Conservation (phyloP, 805 yeast genomes). For the Lachancea mirantina region DNA sequence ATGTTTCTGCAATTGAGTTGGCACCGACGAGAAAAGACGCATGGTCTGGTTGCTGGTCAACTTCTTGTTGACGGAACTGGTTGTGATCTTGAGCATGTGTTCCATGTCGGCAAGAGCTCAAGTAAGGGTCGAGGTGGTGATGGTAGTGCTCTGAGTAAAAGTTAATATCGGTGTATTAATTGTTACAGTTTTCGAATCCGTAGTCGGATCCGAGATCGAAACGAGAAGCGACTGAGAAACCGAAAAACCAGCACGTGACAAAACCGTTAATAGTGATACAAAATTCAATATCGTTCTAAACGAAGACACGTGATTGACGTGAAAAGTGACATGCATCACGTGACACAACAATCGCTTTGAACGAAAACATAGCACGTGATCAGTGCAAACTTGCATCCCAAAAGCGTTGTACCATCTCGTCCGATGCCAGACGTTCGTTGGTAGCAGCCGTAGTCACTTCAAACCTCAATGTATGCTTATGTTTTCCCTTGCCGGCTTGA, state of each 20-base stretch:
- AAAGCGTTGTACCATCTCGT: slow-evolving; percentile 5
- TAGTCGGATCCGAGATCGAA: no score
- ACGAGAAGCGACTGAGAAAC: no score
- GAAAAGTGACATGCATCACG: not conserved
- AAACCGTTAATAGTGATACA: no score
- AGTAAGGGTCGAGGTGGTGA: no score
- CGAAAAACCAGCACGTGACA: no score
- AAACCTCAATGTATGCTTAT: slow-evolving; percentile 30
- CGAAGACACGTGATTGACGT: no score
- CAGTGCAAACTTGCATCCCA: slow-evolving; percentile 2
- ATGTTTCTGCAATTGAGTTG: slow-evolving; percentile 7
- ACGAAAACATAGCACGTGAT: not conserved
- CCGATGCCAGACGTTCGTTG: slow-evolving; percentile 15
- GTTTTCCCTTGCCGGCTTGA: slow-evolving; percentile 20
- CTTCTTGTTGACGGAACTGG: slow-evolving; percentile 3
- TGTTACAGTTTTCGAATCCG: no score
- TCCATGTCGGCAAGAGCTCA: not conserved
- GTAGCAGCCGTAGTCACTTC: slow-evolving; percentile 36
- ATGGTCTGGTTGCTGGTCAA: slow-evolving; percentile 1
- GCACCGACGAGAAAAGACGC: slow-evolving; percentile 3
- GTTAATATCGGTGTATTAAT: no score
- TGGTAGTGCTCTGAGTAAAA: no score
- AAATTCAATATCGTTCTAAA: no score
- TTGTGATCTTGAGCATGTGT: slow-evolving; percentile 9
- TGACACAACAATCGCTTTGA: not conserved